Base-by-base conservation (phyloP, 2,329 filamentous ascomycete species). In the Ophiostoma sp. region DNA sequence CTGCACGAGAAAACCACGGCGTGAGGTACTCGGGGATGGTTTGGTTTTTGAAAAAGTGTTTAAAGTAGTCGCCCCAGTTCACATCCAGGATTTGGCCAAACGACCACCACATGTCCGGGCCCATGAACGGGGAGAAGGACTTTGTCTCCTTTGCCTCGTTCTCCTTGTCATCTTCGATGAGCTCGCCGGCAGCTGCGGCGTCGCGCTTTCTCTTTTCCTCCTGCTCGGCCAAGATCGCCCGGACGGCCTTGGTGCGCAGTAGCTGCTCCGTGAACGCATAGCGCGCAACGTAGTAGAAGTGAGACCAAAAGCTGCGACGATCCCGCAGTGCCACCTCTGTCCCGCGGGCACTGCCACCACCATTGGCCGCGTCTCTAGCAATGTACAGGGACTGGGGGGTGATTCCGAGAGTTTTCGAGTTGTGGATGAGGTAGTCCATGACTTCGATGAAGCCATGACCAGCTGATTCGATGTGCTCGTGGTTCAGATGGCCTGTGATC, bases 201-300 rank as follows among this genome's bases (percentile, higher is more conserved):
- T 57, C 52, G 52, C n/a, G n/a, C 52, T 27, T 57, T 57, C 23
- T 23, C 52, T 10, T 11, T 27, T 57, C n/a, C 23, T 57, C 52
- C 23, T 13, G 27, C 27, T 33, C 7, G 15, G 15, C 57, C 35
- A 65, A 8, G 6, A 65, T 13, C 3, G 62, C 33, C 8, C 35
- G 20, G 35, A 41, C 17, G 17, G 62, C 62, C 20, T 65, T 65
- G n/a, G 35, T 39, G 35, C 62, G 62, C 62, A 65, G 20, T 35
- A 65, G 35, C 35, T 65, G 62, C 62, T 65, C 62, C 2, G 62
- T 65, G 17, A 65, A 35, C 3, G 33, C 10, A 10, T 23, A 65
- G 62, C 62, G 62, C 20, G 35, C 20, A 39, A 65, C 36, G n/a
- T 65, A 65, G 20, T 39, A 65, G 20, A 65, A 65, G n/a, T 65